A percentile compares a stretch with the other conserved stretches of the same genome.
These are phyloP conservation scores for Macadamia integrifolia DNA, from an alignment of 164 flowering plant species.

Conservation along the genomic window DNA sequence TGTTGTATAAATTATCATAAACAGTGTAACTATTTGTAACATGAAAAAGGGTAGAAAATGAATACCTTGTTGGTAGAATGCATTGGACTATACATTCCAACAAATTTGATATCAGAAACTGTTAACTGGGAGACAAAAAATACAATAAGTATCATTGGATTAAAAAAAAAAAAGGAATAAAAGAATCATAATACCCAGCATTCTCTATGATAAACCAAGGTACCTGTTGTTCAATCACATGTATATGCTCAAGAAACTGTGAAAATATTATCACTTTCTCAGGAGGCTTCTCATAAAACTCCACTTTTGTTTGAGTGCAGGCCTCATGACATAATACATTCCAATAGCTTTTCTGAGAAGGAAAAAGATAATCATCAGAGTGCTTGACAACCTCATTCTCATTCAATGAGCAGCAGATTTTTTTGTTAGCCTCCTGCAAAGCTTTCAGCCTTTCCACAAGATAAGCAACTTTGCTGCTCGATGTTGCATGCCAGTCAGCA, in stretches of 20 bases:
- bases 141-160: neutral
- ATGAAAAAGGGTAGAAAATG: conserved; percentile 1
- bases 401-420: conserved; percentile 18
- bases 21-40: no score
- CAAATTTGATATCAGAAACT: conserved; percentile 67
- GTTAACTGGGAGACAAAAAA: conserved; percentile 43
- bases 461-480: conserved; percentile 92
- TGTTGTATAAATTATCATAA: no score
- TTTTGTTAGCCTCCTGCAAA: conserved; percentile 43
- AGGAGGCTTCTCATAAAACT: conserved; percentile 11
- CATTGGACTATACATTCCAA: conserved; percentile 95
- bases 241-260: conserved; percentile 97
- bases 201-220: neutral
- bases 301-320: conserved; percentile 12
- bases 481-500: conserved; percentile 98
- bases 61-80: conserved; percentile 76
- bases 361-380: conserved; percentile 12
- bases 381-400: conserved; percentile 10
- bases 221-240: conserved; percentile 96
- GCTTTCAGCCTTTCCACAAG: conserved; percentile 58
- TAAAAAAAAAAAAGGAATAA: neutral
- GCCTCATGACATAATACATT: conserved; percentile 12
- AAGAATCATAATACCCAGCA: neutral
- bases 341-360: conserved; percentile 16
- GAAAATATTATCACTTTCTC: conserved; percentile 94